Evolutionary conservation across 345 rosid genomes (phyloP), one percentile per base, ranked within the genome.

Genomic region (Excoecaria cochinchinensis): DNA sequence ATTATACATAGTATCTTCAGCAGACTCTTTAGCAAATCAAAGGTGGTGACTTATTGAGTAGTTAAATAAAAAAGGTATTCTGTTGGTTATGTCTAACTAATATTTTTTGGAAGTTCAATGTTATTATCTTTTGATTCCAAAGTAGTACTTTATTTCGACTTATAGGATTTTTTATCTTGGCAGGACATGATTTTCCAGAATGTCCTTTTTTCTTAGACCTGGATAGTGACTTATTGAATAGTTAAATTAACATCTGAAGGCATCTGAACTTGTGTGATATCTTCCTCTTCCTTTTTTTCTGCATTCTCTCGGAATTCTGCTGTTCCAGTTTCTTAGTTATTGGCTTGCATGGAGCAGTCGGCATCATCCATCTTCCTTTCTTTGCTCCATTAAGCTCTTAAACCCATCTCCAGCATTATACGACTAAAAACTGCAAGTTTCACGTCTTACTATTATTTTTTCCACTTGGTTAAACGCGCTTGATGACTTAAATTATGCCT

Each of bases 111-210:
- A 44, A 44, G 48, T 6, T 44, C 48, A 44, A 42, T 50, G 13
- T 50, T 52, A 52, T 52, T 55, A 55, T 55, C 19, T 44, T 67
- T 67, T 67, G 52, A n/a, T 67, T 46, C 70, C 24, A 9, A 36
- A 62, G 19, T 36, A 38, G 17, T 62, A 36, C 8, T 21, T 19
- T 46, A 5, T 46, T 66, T 15, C n/a, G n/a, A 31, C 42, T 62
- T 38, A 3, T n/a, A n/a, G 47, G 48, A 63, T 63, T 63, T 63
- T 14, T 10, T 19, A 36, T 63, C 25, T 39, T 17, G 12, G 8
- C 7, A 31, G 14, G 66, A 25, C 66, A 61, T 25, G 40, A 15
- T 25, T 56, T n/a, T 21, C 24, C 17, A n/a, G 21, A 55, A 1
- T 56, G 59, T 19, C 59, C 1, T 7, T 56, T 62, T 62, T 61